These are phyloP conservation scores for Casuarina cunninghamiana DNA, from an alignment of 306 rosid species.

Conservation along the genomic window DNA sequence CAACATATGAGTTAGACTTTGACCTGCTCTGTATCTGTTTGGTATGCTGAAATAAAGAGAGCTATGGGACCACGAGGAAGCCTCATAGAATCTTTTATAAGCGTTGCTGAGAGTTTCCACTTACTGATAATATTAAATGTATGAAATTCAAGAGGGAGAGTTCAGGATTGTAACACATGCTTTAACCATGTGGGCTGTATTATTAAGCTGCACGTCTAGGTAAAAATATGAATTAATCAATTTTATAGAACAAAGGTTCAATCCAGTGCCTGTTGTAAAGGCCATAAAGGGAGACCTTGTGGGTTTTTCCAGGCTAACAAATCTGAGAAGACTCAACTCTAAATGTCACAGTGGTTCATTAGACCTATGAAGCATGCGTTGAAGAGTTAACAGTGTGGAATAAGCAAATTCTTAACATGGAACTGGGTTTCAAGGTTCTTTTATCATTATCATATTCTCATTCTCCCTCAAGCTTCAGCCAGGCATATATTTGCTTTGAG, in stretches of 20 bases:
- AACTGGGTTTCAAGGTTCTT: not conserved
- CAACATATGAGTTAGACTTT: not conserved
- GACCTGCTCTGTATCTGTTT: not conserved
- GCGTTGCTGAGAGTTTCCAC: not conserved
- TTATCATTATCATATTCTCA: not conserved
- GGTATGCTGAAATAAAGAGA: not conserved
- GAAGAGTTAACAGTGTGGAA: not conserved
- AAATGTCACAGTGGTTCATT: not conserved
- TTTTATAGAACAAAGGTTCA: not conserved
- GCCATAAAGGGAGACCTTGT: not conserved
- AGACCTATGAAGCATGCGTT: not conserved
- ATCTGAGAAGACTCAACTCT: slow-evolving; percentile 1
- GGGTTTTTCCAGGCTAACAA: not conserved
- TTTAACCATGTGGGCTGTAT: not conserved
- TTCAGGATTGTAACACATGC: not conserved
- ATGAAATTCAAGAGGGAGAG: not conserved
- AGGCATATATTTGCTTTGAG: not conserved
- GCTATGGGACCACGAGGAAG: not conserved
- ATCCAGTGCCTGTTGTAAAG: not conserved
- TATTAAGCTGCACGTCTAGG: too few relatives aligned
- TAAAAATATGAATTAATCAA: not conserved
- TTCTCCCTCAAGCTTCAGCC: not conserved
- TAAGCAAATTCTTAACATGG: not conserved
- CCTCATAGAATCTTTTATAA: not conserved
- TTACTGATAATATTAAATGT: not conserved